phyloP scores from a whole-genome alignment of 495 filamentous ascomycete genomes.

The Chaetomium tenue region DNA sequence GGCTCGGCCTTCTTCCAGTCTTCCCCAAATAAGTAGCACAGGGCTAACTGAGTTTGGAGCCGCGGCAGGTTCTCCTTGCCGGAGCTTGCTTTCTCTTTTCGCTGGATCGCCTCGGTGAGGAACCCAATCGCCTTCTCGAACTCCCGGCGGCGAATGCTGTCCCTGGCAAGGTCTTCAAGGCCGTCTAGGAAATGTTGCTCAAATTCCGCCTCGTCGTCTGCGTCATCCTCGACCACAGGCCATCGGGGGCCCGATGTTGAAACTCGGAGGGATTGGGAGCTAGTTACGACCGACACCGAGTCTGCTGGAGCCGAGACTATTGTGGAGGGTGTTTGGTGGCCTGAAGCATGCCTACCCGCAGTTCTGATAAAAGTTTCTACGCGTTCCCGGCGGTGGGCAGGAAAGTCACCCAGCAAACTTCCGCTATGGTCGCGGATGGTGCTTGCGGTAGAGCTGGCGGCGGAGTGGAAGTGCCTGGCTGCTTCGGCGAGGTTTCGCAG shows the following conservation, averaged over 20 bases:
- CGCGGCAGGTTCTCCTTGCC: neutral
- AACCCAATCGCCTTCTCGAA: conserved; percentile 3
- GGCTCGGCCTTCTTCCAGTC: conserved; percentile 4
- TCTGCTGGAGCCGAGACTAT: neutral
- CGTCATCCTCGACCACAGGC: neutral
- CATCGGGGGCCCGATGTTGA: neutral
- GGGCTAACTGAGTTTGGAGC: neutral
- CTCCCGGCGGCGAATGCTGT: neutral
- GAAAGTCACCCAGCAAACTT: neutral
- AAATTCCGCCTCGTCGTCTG: conserved; percentile 1
- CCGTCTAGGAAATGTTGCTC: neutral
- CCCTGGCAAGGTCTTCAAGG: conserved; percentile 1
- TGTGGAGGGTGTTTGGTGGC: neutral
- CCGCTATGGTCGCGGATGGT: neutral
- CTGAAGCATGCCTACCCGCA: neutral
- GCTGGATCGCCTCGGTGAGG: neutral
- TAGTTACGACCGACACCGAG: neutral
- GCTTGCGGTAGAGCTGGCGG: conserved; percentile 7
- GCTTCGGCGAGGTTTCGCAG: neutral
- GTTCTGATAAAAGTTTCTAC: conserved; percentile 1
- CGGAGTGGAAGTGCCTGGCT: neutral
- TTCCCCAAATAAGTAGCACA: neutral
- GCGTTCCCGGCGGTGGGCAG: neutral
- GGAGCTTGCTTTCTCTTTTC: neutral
- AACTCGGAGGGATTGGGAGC: neutral